phyloP scores from a whole-genome alignment of 768 basidiomycete species.

The Sarcodon sp. region DNA sequence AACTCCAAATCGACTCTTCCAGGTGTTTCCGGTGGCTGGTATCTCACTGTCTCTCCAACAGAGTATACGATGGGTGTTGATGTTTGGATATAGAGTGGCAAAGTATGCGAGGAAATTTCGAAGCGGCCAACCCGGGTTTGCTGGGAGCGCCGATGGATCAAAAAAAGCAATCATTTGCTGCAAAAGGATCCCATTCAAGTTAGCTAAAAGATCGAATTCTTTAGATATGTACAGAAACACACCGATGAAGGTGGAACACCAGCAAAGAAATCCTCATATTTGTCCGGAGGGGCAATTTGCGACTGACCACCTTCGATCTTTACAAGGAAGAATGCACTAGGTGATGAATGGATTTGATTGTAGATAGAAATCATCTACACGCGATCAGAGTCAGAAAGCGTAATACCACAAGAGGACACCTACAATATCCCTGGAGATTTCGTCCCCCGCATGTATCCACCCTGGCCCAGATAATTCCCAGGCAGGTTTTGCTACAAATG shows the following conservation, averaged over 20 bases:
- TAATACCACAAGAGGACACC: slow-evolving; percentile 4
- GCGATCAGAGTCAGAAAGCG: not conserved
- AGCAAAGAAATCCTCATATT: slow-evolving; percentile 46
- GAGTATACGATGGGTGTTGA: slow-evolving; percentile 46
- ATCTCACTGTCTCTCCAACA: slow-evolving; percentile 64
- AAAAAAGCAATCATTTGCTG: slow-evolving; percentile 19
- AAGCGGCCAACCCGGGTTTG: slow-evolving; percentile 70
- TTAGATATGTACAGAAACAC: slow-evolving; percentile 10
- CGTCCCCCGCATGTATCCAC: slow-evolving; percentile 37
- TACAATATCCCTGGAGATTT: slow-evolving; percentile 31
- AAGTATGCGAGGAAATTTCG: slow-evolving; percentile 87
- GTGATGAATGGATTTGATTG: slow-evolving; percentile 26
- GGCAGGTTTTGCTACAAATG: slow-evolving; percentile 77
- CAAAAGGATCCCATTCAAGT: not conserved
- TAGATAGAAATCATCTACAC: slow-evolving; percentile 23
- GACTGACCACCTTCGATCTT: slow-evolving; percentile 21
- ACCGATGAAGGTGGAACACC: slow-evolving; percentile 28
- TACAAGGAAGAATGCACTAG: slow-evolving; percentile 52
- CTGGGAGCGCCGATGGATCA: slow-evolving; percentile 68
- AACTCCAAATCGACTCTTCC: slow-evolving; percentile 55
- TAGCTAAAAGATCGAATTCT: not conserved
- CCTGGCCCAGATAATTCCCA: slow-evolving; percentile 68
- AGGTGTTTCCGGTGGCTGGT: slow-evolving; percentile 24
- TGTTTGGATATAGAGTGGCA: slow-evolving; percentile 37
- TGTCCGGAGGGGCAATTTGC: slow-evolving; percentile 39